These are phyloP conservation scores for Paramecium caudatum DNA, from an alignment of 73 alveolate species.

Conservation along the genomic window DNA sequence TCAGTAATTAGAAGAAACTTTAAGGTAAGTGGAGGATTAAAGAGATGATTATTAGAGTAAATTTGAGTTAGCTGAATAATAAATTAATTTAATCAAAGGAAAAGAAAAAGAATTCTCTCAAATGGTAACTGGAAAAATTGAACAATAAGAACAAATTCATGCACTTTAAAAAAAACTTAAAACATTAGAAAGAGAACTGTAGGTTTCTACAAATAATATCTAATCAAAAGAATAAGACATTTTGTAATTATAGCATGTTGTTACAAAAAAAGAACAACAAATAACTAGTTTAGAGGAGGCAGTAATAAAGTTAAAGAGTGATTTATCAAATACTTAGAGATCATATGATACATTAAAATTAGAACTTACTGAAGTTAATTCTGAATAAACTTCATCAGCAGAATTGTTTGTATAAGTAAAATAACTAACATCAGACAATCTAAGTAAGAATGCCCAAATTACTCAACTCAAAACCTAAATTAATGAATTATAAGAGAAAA, in stretches of 20 bases:
- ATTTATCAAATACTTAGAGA: background rate
- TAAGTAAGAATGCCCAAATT: background rate
- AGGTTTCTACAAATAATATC: background rate
- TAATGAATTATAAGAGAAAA: constrained; percentile 5
- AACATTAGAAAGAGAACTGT: constrained; percentile 21
- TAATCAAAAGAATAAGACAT: constrained; percentile 31
- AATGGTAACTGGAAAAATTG: constrained; percentile 4
- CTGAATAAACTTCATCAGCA: constrained; percentile 22
- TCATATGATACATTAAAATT: background rate
- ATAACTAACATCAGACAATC: constrained; percentile 1
- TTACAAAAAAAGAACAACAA: background rate
- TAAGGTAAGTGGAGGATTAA: background rate
- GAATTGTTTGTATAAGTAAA: constrained; percentile 10
- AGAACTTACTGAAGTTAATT: constrained; percentile 29
- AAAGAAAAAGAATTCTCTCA: background rate
- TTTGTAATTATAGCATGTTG: background rate
- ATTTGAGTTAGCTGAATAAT: background rate
- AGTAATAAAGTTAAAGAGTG: background rate
- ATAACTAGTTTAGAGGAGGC: constrained; percentile 6
- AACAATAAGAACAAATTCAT: constrained; percentile 7
- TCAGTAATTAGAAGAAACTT: constrained; percentile 9
- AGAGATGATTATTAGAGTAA: constrained; percentile 40
- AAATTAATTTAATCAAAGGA: background rate
- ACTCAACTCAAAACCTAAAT: background rate
- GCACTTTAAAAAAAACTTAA: background rate